phyloP scores from a whole-genome alignment of 495 filamentous ascomycete species.

The Tuber brumale region DNA sequence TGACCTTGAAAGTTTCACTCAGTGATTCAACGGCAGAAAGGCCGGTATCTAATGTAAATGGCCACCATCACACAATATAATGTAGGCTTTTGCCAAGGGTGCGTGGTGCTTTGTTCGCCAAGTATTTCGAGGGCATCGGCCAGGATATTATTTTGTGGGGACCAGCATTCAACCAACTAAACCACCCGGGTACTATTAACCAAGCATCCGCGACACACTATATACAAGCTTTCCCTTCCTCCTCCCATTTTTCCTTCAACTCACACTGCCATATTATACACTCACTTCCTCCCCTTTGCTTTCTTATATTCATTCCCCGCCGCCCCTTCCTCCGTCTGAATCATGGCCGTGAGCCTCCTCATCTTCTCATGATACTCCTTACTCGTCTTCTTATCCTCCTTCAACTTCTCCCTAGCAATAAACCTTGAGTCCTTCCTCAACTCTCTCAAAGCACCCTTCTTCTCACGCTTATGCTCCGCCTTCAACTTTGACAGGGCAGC shows the following conservation, averaged over 20 bases:
- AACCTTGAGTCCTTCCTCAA: constrained; percentile 90
- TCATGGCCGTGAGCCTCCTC: constrained; percentile 81
- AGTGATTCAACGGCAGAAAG: background rate
- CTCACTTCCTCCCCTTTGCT: constrained; percentile 59
- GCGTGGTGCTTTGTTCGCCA: background rate
- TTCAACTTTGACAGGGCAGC: constrained; percentile 71
- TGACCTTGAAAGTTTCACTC: background rate
- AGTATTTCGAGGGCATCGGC: background rate
- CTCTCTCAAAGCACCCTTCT: constrained; percentile 90
- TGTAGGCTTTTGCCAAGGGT: background rate
- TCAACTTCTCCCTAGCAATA: constrained; percentile 77
- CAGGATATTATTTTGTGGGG: background rate
- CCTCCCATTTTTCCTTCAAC: background rate
- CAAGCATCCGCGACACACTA: background rate
- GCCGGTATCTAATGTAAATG: background rate
- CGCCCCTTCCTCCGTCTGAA: constrained; percentile 84
- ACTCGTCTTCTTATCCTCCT: constrained; percentile 87
- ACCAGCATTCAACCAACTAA: background rate
- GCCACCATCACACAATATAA: background rate
- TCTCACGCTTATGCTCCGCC: constrained; percentile 87
- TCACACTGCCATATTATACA: constrained; percentile 33
- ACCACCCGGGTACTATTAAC: background rate
- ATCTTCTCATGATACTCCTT: constrained; percentile 90
- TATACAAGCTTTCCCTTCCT: background rate
- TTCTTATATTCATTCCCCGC: constrained; percentile 84